Conservation (phyloP, 331 rosid species). For the Pyracantha coccinea region DNA sequence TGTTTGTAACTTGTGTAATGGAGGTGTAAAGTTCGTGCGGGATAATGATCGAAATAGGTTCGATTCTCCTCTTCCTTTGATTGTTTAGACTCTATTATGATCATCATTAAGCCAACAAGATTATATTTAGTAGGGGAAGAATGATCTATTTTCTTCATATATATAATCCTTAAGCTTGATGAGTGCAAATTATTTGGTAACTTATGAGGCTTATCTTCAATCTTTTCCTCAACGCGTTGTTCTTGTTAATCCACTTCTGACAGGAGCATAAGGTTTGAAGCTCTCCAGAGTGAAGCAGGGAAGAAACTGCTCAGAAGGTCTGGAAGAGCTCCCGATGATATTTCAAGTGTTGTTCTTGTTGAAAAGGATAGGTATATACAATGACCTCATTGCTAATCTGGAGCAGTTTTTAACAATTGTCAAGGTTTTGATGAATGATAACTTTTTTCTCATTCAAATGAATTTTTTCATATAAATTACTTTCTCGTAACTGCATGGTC, state of each 20-base stretch:
- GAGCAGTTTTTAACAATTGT: not conserved
- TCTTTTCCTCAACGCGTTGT: not conserved
- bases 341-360: slow-evolving; percentile 91
- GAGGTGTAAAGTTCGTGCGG: slow-evolving; percentile 87
- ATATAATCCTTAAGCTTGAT: not conserved
- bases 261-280: slow-evolving; percentile 71
- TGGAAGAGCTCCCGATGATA: slow-evolving; percentile 92
- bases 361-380: slow-evolving; percentile 52
- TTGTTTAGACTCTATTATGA: not conserved
- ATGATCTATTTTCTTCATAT: not conserved
- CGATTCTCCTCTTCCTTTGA: not conserved
- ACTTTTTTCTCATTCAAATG: not conserved
- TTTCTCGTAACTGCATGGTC: no score
- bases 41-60: slow-evolving; percentile 69
- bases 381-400: not conserved
- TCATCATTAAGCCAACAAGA: not conserved
- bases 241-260: not conserved
- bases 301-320: slow-evolving; percentile 73
- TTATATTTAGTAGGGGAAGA: not conserved
- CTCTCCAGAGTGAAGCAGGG: slow-evolving; percentile 95
- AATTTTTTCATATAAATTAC: not conserved
- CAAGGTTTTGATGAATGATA: no score
- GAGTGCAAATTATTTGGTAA: not conserved
- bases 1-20: slow-evolving; percentile 91
- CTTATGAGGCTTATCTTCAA: not conserved